These are phyloP conservation scores for Neurospora intermedia DNA, from an alignment of 495 filamentous ascomycete species.

Conservation along the genomic window DNA sequence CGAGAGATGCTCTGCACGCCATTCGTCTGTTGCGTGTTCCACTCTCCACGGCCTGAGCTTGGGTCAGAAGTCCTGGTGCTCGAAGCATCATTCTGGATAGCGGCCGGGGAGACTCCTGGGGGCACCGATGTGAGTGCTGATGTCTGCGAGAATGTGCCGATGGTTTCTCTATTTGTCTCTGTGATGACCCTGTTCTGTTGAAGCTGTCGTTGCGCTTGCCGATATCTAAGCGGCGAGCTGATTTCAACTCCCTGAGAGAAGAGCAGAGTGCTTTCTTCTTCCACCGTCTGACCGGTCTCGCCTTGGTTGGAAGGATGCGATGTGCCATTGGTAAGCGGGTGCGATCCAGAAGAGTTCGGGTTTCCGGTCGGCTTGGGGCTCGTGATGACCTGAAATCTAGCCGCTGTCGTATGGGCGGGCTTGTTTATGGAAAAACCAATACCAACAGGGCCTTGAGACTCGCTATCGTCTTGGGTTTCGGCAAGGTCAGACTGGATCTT, in stretches of 20 bases:
- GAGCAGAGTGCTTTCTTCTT: slow-evolving; percentile 32
- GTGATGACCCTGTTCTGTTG: not conserved
- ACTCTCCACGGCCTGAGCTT: slow-evolving; percentile 46
- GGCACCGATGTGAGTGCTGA: slow-evolving; percentile 66
- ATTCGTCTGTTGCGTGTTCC: slow-evolving; percentile 57
- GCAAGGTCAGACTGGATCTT: slow-evolving; percentile 24
- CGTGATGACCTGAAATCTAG: slow-evolving; percentile 36
- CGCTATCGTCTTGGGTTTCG: slow-evolving; percentile 22
- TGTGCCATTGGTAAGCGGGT: slow-evolving; percentile 56
- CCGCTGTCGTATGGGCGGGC: slow-evolving; percentile 31
- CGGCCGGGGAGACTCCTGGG: slow-evolving; percentile 61
- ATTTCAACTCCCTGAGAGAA: not conserved
- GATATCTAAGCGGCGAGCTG: not conserved
- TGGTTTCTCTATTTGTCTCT: slow-evolving; percentile 23
- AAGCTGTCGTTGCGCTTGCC: not conserved
- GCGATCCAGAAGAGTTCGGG: slow-evolving; percentile 36
- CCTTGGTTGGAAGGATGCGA: slow-evolving; percentile 44
- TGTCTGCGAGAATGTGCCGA: slow-evolving; percentile 50
- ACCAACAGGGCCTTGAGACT: slow-evolving; percentile 45
- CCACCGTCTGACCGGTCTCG: slow-evolving; percentile 46
- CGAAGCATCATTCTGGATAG: slow-evolving; percentile 75
- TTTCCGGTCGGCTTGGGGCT: slow-evolving; percentile 39
- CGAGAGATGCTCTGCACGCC: slow-evolving; percentile 29
- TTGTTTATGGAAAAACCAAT: slow-evolving; percentile 47
- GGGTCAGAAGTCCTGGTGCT: slow-evolving; percentile 71